A percentile compares a stretch with the other conserved stretches of the same genome.
These are phyloP conservation scores for Coccinonectria pachysandricola DNA, from an alignment of 2,329 filamentous ascomycete species.

Conservation along the genomic window DNA sequence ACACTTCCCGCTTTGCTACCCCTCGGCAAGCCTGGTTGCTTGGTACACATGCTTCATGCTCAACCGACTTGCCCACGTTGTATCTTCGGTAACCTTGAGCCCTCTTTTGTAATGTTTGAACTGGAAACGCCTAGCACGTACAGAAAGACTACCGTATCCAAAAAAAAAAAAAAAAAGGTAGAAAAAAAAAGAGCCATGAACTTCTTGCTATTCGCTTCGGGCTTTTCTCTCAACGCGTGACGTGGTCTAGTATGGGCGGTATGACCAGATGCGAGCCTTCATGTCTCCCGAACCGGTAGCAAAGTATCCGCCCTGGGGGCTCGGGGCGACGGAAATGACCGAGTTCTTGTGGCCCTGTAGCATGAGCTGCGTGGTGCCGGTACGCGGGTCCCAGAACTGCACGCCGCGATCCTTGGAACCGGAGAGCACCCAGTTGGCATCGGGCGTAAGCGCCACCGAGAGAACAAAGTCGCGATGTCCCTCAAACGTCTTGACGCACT, in stretches of 20 bases:
- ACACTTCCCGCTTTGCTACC: too few species aligned
- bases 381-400: constrained; percentile 96
- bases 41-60: too few species aligned
- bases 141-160: constrained; percentile 2
- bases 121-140: constrained; percentile 1
- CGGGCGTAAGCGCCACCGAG: constrained; percentile 87
- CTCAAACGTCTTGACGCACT: constrained; percentile 94
- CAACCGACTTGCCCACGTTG: too few species aligned
- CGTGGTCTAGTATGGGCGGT: constrained; percentile 42
- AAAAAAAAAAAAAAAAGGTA: constrained; percentile 9
- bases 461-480: constrained; percentile 97
- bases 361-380: constrained; percentile 93
- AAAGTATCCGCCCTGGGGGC: constrained; percentile 78
- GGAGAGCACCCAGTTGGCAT: constrained; percentile 91
- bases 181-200: constrained; percentile 5
- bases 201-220: neutral
- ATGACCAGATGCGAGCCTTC: constrained; percentile 96
- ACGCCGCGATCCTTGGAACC: constrained; percentile 96
- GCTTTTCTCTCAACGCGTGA: constrained; percentile 8
- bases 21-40: too few species aligned
- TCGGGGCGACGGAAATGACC: constrained; percentile 93
- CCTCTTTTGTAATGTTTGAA: too few species aligned
- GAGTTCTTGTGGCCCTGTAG: constrained; percentile 98
- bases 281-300: constrained; percentile 96
- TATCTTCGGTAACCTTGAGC: too few species aligned